Evolutionary conservation across 2,329 filamentous ascomycete genomes (phyloP).

Genomic region (Tolypocladium ovalisporum): DNA sequence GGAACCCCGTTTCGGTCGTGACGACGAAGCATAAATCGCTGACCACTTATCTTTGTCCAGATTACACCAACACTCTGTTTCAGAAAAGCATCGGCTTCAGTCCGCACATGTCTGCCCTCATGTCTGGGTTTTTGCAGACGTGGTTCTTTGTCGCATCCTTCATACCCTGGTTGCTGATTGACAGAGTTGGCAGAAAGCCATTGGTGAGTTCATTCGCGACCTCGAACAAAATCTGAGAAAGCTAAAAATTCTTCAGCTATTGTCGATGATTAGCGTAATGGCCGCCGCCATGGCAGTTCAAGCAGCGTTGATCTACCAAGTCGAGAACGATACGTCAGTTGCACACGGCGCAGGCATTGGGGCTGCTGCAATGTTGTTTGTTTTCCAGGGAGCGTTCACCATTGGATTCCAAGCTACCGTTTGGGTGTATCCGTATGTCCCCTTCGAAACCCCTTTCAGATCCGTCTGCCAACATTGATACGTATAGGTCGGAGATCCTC

Average conservation of each 20-base stretch:
- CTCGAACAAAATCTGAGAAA: background rate
- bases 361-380: slow-evolving; percentile 28
- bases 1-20: background rate
- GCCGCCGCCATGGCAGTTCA: slow-evolving; percentile 28
- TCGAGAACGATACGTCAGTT: slow-evolving; percentile 21
- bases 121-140: slow-evolving; percentile 41
- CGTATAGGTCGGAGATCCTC: slow-evolving; percentile 17
- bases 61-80: slow-evolving; percentile 36
- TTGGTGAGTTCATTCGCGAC: slow-evolving; percentile 11
- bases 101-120: slow-evolving; percentile 33
- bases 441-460: background rate
- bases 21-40: background rate
- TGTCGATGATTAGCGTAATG: slow-evolving; percentile 30
- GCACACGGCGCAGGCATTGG: slow-evolving; percentile 23
- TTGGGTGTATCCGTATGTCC: slow-evolving; percentile 19
- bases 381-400: slow-evolving; percentile 28
- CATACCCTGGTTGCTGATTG: slow-evolving; percentile 35
- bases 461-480: background rate
- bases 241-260: slow-evolving; percentile 9
- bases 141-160: slow-evolving; percentile 29
- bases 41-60: slow-evolving; percentile 3
- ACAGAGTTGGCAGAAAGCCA: slow-evolving; percentile 33
- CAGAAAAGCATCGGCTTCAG: slow-evolving; percentile 30
- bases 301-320: slow-evolving; percentile 27
- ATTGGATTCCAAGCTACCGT: slow-evolving; percentile 25